Base-by-base conservation (phyloP, 73 alveolate genomes). In the Tetrahymena elliotti region DNA sequence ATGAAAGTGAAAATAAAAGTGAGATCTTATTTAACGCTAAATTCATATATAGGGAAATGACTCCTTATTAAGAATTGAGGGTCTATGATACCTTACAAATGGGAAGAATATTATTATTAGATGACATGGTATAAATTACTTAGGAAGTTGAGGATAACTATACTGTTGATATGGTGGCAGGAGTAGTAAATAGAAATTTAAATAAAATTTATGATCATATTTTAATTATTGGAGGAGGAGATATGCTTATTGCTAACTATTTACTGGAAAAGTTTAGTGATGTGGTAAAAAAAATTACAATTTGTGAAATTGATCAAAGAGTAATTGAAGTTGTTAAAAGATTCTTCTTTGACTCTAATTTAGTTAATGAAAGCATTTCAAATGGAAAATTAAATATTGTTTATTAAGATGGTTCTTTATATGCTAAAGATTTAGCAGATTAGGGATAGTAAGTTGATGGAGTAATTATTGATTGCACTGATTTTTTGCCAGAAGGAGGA, bases 161-260 rank as follows among this genome's bases (percentile, higher is more conserved):
- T 22, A 93, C 95, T 24, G 20, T 38, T 5, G 53, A 40, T 35
- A 93, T 93, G 95, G 95, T 93, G 38, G 27, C 53, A 33, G 52
- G 52, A 38, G 95, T 93, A 36, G 92, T 93, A 11, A 68, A 31
- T 31, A 68, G 38, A 38, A 37, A 40, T 88, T 4, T 10, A n/a
- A 33, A 11, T 11, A 38, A 93, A 83, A 52, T 83, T 2, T 41
- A 93, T 41, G 41, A 40, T n/a, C 83, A 93, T 35, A 83, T 93
- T 27, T 36, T 93, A 37, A 93, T 93, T 40, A 41, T 93, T 93
- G 95, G 95, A 3, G 95, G 95, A 15, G 95, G 95, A 5, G 95
- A 93, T 27, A 16, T 93, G 92, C 52, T 93, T 24, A 93, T 93
- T 35, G 95, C 95, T 36, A 93, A 52, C 12, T 40, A 93, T 33